Evolutionary conservation across 352 stramenopile genomes (phyloP).

Genomic region (Nothophytophthora sp.): DNA sequence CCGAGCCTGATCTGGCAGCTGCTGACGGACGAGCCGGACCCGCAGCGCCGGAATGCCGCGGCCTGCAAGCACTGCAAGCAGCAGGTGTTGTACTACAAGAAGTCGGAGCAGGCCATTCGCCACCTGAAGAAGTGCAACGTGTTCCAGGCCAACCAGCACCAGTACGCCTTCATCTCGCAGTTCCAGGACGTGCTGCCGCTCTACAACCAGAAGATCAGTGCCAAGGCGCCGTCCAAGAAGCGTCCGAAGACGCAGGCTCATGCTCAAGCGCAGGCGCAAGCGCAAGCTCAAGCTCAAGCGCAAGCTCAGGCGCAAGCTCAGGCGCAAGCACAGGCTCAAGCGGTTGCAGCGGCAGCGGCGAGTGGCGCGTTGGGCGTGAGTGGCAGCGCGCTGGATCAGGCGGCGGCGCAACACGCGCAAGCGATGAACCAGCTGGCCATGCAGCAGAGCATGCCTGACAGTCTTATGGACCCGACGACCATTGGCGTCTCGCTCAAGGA

Average conservation of each 20-base stretch:
- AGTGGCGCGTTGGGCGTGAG: conserved; percentile 21
- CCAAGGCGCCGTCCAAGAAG: conserved; percentile 69
- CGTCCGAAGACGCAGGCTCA: conserved; percentile 39
- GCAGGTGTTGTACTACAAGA: conserved; percentile 87
- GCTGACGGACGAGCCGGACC: conserved; percentile 79
- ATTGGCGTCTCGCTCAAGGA: conserved; percentile 58
- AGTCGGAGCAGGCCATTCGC: conserved; percentile 83
- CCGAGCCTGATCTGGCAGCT: conserved; percentile 81
- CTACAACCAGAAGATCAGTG: conserved; percentile 84
- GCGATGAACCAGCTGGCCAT: conserved; percentile 78
- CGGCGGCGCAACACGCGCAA: conserved; percentile 59
- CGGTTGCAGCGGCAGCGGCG: conserved; percentile 10
- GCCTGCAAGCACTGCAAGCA: conserved; percentile 88
- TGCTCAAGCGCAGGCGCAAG: conserved; percentile 9
- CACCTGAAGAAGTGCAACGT: conserved; percentile 80
- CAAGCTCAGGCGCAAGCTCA: conserved; percentile 7
- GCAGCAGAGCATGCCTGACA: conserved; percentile 71
- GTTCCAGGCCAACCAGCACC: conserved; percentile 84
- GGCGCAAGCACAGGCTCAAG: conserved; percentile 13
- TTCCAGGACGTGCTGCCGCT: conserved; percentile 81
- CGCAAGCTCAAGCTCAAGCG: conserved; percentile 8
- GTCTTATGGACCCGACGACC: conserved; percentile 57
- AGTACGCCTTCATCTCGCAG: conserved; percentile 78
- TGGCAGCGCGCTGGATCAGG: conserved; percentile 44
- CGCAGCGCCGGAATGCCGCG: conserved; percentile 72